Evolutionary conservation across 768 basidiomycete genomes (phyloP), one percentile per base, ranked within the genome.

Genomic region (Lactifluus echinatus): DNA sequence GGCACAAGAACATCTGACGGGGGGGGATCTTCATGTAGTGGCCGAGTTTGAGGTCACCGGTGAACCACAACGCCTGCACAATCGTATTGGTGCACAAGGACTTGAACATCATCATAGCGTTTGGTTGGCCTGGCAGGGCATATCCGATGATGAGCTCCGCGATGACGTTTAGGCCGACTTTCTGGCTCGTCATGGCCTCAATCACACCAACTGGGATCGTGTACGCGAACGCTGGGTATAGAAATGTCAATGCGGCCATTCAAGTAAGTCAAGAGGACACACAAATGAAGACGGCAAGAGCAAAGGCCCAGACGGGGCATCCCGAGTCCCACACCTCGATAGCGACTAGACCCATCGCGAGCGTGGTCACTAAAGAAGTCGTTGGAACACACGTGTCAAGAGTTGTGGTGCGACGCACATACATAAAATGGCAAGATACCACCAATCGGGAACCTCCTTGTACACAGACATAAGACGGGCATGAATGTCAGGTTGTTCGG

Each of bases 101-200:
- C 79, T 88, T 90, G 78, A 89, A 89, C 74, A 90, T 73, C 88
- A 91, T 89, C 77, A 82, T 87, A 0, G 89, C 88, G 55, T 90
- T 68, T 5, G 89, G 87, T 15, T 79, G 79, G 2, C 90, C 89
- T 12, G 89, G 90, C 40, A 88, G 76, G 24, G 78, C 80, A 64
- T 89, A 90, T 53, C 89, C 89, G 26, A 89, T 81, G 60, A 92
- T 82, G 39, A 90, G 73, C 69, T 92, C 89, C 3, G 89, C 83
- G 66, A 92, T 81, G 33, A 91, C 89, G 65, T 79, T 77, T n/a
- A 85, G 74, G 42, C 82, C 84, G 51, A 89, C 76, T 74, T 87
- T 82, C 65, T 89, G 86, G 64, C 88, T 90, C 8, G 88, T 89
- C 59, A 89, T 87, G 19, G 86, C 86, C 64, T 79, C 74, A 59